Conservation (phyloP, 2,329 filamentous ascomycete genomes). For the Aspergillus unguis region DNA sequence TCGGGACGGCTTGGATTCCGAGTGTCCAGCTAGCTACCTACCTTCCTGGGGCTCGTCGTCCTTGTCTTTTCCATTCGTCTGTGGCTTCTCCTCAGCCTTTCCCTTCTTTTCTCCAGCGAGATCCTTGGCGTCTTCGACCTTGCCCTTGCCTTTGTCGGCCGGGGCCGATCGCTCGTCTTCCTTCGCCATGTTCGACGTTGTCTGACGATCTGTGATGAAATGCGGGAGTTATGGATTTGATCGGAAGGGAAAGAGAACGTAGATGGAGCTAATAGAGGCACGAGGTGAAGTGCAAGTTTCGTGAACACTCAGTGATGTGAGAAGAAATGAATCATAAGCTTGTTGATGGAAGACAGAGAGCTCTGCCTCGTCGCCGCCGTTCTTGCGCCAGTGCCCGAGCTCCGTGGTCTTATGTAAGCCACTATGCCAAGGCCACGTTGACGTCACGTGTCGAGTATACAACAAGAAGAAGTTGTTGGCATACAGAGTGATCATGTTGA, state of each 20-base stretch:
- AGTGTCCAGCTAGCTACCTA: constrained; percentile 32
- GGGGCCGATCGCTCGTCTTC: constrained; percentile 81
- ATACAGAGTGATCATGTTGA: too few relatives aligned
- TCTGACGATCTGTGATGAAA: constrained; percentile 24
- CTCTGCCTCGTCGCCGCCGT: constrained; percentile 23
- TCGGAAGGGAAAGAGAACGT: constrained; percentile 1
- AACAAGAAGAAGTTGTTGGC: too few relatives aligned
- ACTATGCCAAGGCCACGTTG: constrained; percentile 13
- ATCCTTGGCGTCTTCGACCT: constrained; percentile 69
- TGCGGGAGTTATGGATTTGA: constrained; percentile 5
- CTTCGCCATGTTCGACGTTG: constrained; percentile 71
- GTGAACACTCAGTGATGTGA: constrained; percentile 19
- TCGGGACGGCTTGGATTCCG: neutral
- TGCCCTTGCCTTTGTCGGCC: constrained; percentile 94
- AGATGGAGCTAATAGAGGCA: constrained; percentile 13
- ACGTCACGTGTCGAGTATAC: neutral
- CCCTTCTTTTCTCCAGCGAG: constrained; percentile 51
- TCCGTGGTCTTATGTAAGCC: constrained; percentile 25
- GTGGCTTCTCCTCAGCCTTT: constrained; percentile 66
- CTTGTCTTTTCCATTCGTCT: constrained; percentile 69
- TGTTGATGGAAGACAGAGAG: constrained; percentile 25
- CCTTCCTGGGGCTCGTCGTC: constrained; percentile 65
- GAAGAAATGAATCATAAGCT: constrained; percentile 22
- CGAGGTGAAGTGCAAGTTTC: constrained; percentile 10
- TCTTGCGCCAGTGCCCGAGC: constrained; percentile 26